These are phyloP conservation scores for Cynara cardunculus DNA, from an alignment of 129 eudicot genomes.

Conservation along the genomic window DNA sequence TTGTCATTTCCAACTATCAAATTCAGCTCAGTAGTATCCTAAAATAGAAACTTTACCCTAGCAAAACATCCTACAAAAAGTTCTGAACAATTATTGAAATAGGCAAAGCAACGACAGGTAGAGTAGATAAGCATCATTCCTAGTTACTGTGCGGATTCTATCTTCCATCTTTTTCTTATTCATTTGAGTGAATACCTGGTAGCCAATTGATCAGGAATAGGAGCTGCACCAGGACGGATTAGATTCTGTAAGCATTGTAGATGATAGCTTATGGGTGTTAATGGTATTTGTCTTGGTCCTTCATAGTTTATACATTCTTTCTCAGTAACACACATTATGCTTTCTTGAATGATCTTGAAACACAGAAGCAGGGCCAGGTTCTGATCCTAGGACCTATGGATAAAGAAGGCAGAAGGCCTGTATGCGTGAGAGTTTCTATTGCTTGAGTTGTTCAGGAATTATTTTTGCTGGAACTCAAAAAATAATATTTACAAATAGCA, in stretches of 20 bases:
- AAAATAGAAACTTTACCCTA: neutral
- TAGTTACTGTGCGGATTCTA: neutral
- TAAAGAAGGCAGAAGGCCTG: neutral
- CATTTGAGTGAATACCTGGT: neutral
- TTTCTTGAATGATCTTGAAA: neutral
- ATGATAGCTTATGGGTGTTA: too few relatives aligned
- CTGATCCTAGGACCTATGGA: neutral
- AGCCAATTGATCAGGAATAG: neutral
- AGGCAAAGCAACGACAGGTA: neutral
- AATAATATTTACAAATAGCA: neutral
- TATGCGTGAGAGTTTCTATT: neutral
- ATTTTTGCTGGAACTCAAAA: slow-evolving; percentile 3
- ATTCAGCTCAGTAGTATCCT: neutral
- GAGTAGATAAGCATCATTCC: neutral
- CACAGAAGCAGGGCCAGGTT: neutral
- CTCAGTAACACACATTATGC: neutral
- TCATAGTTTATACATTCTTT: neutral
- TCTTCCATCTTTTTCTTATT: neutral
- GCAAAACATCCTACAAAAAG: neutral
- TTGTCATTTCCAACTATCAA: neutral
- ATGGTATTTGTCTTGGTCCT: neutral
- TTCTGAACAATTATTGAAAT: neutral
- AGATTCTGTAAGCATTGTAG: too few relatives aligned
- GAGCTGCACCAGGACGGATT: neutral
- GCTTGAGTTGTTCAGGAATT: neutral